A percentile compares a stretch with the other conserved stretches of the same genome.
phyloP scores from a whole-genome alignment of 1,139 yeast genomes.

The Pichia sp. region DNA sequence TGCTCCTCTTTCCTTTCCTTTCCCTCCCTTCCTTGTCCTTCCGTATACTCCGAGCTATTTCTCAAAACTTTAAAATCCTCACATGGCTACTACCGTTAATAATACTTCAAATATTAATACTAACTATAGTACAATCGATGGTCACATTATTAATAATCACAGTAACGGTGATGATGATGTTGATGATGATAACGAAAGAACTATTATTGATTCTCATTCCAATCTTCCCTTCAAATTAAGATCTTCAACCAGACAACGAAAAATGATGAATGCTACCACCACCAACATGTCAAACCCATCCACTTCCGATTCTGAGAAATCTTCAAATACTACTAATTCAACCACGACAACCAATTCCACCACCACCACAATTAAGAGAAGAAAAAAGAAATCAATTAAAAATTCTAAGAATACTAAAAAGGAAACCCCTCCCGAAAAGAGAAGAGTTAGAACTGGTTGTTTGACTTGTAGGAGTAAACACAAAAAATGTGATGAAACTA shows the following conservation, averaged over 20 bases:
- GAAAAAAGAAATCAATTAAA: neutral
- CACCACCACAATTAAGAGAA: neutral
- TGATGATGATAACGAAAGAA: too few relatives aligned
- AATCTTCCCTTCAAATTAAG: neutral
- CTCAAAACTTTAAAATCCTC: neutral
- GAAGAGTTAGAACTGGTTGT: conserved; percentile 41
- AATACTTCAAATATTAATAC: neutral
- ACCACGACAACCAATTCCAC: neutral
- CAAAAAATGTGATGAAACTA: conserved; percentile 40
- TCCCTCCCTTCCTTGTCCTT: neutral
- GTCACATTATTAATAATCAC: too few relatives aligned
- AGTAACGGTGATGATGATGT: neutral
- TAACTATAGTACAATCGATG: too few relatives aligned
- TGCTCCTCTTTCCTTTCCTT: neutral
- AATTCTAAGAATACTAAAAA: conserved; percentile 14
- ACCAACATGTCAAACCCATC: neutral
- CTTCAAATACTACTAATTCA: neutral
- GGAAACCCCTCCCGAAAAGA: conserved; percentile 27
- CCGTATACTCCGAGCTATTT: neutral
- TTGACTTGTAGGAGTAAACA: conserved; percentile 39
- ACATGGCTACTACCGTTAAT: neutral
- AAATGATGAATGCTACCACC: neutral
- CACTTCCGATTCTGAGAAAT: conserved; percentile 2
- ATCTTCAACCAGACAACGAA: conserved; percentile 3
- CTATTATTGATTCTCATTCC: neutral